Evolutionary conservation across 129 eudicot genomes (phyloP).

Genomic region (Tanacetum coccineum): DNA sequence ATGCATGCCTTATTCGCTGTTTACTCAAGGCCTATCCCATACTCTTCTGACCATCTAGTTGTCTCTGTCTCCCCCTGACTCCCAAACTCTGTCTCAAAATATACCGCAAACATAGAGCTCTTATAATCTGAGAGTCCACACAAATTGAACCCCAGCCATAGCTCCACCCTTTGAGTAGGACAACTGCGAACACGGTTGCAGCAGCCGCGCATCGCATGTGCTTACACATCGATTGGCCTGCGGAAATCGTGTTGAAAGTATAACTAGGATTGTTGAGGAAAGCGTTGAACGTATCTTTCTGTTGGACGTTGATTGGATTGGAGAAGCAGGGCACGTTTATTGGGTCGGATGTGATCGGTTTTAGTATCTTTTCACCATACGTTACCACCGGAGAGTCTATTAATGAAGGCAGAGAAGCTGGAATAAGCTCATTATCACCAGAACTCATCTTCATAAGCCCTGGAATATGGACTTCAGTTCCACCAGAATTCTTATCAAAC

Average conservation of each 20-base stretch:
- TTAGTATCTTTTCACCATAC: conserved; percentile 14
- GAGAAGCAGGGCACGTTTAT: conserved; percentile 96
- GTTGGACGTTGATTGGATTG: conserved; percentile 38
- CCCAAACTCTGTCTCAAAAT: too few species aligned
- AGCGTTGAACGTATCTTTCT: conserved; percentile 20
- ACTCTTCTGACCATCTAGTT: too few species aligned
- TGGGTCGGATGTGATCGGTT: conserved; percentile 24
- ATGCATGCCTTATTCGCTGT: too few species aligned
- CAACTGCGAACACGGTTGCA: too few species aligned
- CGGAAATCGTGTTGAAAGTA: conserved; percentile 14
- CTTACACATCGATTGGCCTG: too few species aligned
- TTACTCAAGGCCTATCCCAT: too few species aligned
- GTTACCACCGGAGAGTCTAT: conserved; percentile 43
- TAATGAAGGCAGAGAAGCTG: conserved; percentile 54
- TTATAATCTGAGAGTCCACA: too few species aligned
- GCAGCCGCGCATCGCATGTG: too few species aligned
- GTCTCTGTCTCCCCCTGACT: too few species aligned
- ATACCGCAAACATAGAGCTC: too few species aligned
- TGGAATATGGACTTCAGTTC: conserved; percentile 51
- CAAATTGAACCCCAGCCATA: too few species aligned
- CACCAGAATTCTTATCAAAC: conserved; percentile 59
- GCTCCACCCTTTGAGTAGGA: too few species aligned
- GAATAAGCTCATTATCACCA: conserved; percentile 27
- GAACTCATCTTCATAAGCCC: conserved; percentile 48
- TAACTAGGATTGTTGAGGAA: conserved; percentile 22